A percentile compares a stretch with the other conserved stretches of the same genome.
Conservation (phyloP, 2,329 filamentous ascomycete species). For the Colletotrichum graminicola region DNA sequence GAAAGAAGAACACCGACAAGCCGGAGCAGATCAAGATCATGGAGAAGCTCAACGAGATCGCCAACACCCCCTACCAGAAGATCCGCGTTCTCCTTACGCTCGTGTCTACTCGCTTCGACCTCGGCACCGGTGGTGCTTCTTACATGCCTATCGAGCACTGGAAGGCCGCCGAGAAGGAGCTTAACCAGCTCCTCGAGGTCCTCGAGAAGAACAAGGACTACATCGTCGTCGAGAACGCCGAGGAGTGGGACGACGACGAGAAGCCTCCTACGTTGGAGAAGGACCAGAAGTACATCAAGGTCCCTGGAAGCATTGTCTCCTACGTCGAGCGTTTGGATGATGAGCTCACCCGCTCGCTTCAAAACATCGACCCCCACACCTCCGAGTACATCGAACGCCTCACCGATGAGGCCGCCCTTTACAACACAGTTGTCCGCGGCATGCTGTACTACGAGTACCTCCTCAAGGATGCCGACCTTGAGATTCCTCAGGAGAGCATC, state of each 20-base stretch:
- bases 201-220: constrained; percentile 85
- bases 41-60: constrained; percentile 94
- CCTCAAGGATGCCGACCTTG: constrained; percentile 75
- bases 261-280: constrained; percentile 82
- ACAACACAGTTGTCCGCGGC: constrained; percentile 91
- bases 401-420: constrained; percentile 89
- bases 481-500: constrained; percentile 84
- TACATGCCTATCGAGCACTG: constrained; percentile 97
- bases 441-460: constrained; percentile 90
- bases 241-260: constrained; percentile 99
- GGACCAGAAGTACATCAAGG: constrained; percentile 86
- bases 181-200: constrained; percentile 80
- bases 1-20: constrained; percentile 98
- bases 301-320: constrained; percentile 94
- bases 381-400: constrained; percentile 98
- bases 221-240: constrained; percentile 89
- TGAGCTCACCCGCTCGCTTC: constrained; percentile 95
- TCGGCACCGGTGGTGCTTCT: constrained; percentile 80
- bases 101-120: constrained; percentile 93
- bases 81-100: constrained; percentile 92
- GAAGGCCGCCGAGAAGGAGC: constrained; percentile 93
- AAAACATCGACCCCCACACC: constrained; percentile 97
- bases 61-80: constrained; percentile 90
- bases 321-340: constrained; percentile 96
- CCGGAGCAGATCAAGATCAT: constrained; percentile 95